phyloP scores from a whole-genome alignment of 257 asterid genomes.

The Nicotiana paniculata region DNA sequence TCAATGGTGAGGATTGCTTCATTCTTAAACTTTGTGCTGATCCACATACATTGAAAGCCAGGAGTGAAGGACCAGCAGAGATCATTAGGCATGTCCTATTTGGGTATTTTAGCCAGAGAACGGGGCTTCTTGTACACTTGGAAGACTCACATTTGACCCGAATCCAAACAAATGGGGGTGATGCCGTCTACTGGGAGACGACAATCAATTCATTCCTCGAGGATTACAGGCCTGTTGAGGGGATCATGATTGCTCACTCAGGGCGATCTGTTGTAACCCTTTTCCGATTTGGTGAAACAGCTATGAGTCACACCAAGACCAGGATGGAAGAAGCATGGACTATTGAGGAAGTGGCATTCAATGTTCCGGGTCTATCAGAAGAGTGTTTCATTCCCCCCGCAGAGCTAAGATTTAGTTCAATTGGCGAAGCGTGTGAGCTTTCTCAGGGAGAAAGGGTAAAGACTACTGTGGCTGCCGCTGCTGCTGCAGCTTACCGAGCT shows the following conservation, averaged over 20 bases:
- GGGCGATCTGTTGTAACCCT: constrained; percentile 69
- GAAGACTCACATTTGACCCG: constrained; percentile 79
- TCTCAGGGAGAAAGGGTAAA: constrained; percentile 44
- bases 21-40: constrained; percentile 57
- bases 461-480: constrained; percentile 31
- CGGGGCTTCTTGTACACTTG: constrained; percentile 72
- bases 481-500: constrained; percentile 43
- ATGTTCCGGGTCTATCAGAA: constrained; percentile 53
- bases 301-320: constrained; percentile 73
- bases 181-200: constrained; percentile 69
- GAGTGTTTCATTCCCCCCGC: constrained; percentile 78
- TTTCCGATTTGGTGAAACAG: constrained; percentile 66
- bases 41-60: constrained; percentile 57
- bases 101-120: constrained; percentile 77
- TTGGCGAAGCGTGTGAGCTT: constrained; percentile 44
- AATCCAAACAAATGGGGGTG: constrained; percentile 56
- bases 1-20: constrained; percentile 73
- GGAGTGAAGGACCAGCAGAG: constrained; percentile 81
- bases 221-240: constrained; percentile 65
- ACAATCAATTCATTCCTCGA: constrained; percentile 63
- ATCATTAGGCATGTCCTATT: constrained; percentile 59
- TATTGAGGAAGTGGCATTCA: constrained; percentile 64
- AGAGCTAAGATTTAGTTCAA: constrained; percentile 44
- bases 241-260: constrained; percentile 73
- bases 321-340: constrained; percentile 78